These are phyloP conservation scores for Lactifluus pinguis DNA, from an alignment of 768 basidiomycete species.

Conservation along the genomic window DNA sequence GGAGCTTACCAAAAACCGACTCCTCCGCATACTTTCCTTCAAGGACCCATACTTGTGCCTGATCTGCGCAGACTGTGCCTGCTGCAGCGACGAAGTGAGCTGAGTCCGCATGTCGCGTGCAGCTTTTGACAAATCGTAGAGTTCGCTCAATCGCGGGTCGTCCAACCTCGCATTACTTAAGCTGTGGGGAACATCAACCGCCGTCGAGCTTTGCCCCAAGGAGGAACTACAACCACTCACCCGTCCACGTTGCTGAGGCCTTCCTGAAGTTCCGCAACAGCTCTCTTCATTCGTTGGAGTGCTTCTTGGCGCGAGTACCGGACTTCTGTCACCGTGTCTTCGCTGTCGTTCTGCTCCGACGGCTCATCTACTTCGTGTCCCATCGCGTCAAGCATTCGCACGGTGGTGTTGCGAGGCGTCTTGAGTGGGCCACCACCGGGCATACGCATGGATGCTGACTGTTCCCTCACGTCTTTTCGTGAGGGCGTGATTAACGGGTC, in stretches of 20 bases:
- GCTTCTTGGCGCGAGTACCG: conserved; percentile 40
- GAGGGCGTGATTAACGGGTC: conserved; percentile 16
- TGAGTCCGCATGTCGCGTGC: conserved; percentile 43
- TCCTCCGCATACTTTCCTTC: conserved; percentile 31
- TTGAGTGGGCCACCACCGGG: conserved; percentile 16
- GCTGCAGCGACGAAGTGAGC: conserved; percentile 35
- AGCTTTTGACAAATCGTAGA: conserved; percentile 44
- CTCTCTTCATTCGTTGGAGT: conserved; percentile 46
- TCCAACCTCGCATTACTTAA: conserved; percentile 32
- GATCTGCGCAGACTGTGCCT: conserved; percentile 31
- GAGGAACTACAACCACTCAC: conserved; percentile 28
- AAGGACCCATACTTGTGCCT: conserved; percentile 28
- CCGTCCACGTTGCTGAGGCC: conserved; percentile 50
- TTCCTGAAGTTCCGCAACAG: conserved; percentile 47
- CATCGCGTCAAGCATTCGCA: conserved; percentile 64
- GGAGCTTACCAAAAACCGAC: conserved; percentile 31
- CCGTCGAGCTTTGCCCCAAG: conserved; percentile 5
- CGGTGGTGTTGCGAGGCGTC: conserved; percentile 31
- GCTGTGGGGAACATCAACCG: conserved; percentile 23
- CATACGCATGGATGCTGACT: conserved; percentile 15
- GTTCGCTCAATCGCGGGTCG: conserved; percentile 37
- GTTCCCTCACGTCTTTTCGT: conserved; percentile 19
- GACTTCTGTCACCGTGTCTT: conserved; percentile 17
- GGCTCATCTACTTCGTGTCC: conserved; percentile 45
- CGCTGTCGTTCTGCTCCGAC: conserved; percentile 20